Evolutionary conservation across 495 filamentous ascomycete species (phyloP).

Genomic region (Aspergillus nanangensis): DNA sequence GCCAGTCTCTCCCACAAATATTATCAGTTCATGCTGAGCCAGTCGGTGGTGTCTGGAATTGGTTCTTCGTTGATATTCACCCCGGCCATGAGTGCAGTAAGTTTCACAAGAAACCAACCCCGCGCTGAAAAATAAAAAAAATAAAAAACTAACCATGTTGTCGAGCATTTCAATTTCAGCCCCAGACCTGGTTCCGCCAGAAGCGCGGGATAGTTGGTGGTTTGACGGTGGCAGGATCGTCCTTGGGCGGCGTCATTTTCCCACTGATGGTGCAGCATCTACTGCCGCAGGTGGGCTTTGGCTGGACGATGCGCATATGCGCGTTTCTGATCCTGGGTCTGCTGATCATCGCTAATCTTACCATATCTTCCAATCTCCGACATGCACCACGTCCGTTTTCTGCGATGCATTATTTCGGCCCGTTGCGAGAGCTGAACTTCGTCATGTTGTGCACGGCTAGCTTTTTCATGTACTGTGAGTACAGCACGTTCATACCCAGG

Average conservation of each 20-base stretch:
- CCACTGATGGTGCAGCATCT: conserved; percentile 30
- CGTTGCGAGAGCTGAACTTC: not conserved
- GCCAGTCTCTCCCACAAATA: conserved; percentile 44
- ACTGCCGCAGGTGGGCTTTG: not conserved
- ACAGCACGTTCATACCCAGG: not conserved
- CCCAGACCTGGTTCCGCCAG: not conserved
- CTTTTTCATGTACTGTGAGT: not conserved
- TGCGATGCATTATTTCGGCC: no score
- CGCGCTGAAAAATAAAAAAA: no score
- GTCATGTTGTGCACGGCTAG: not conserved
- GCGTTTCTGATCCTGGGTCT: not conserved
- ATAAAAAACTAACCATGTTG: not conserved
- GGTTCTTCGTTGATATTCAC: conserved; percentile 7
- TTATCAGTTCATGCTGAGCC: conserved; percentile 60
- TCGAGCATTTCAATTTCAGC: not conserved
- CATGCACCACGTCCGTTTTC: not conserved
- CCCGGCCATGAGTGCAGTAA: conserved; percentile 1
- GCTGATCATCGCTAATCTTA: not conserved
- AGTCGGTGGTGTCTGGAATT: conserved; percentile 21
- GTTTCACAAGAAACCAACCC: no score
- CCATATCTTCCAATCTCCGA: no score
- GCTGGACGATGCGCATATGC: not conserved
- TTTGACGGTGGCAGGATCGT: conserved; percentile 15
- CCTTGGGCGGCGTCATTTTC: conserved; percentile 58
- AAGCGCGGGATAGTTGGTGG: conserved; percentile 4